Conservation (phyloP, 768 basidiomycete species). For the Xanthoconium purpureum region DNA sequence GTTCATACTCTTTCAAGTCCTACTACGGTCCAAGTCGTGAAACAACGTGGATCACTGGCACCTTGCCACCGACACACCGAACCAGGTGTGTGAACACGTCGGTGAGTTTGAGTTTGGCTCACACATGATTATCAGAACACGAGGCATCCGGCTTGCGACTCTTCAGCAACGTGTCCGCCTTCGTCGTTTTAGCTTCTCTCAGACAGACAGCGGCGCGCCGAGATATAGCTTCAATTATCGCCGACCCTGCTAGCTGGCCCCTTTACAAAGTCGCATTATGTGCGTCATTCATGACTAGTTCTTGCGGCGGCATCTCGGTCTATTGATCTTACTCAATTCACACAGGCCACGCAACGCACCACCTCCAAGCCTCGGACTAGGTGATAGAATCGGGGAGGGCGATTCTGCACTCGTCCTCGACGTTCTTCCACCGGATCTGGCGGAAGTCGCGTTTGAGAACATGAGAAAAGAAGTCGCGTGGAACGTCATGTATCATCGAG, state of each 20-base stretch:
- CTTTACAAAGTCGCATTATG: conserved; percentile 9
- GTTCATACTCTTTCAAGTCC: neutral
- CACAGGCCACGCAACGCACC: conserved; percentile 20
- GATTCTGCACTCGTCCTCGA: conserved; percentile 61
- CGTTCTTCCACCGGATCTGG: conserved; percentile 56
- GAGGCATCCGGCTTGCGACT: conserved; percentile 10
- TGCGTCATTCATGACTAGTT: conserved; percentile 3
- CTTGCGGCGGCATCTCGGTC: conserved; percentile 1
- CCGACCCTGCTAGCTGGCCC: neutral
- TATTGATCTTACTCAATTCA: conserved; percentile 1
- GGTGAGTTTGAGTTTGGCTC: conserved; percentile 4
- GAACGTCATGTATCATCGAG: conserved; percentile 73
- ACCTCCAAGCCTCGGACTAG: conserved; percentile 31
- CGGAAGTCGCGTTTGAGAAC: conserved; percentile 53
- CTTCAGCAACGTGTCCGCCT: conserved; percentile 2
- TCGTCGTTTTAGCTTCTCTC: conserved; percentile 3
- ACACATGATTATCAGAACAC: conserved; percentile 11
- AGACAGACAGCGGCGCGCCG: neutral
- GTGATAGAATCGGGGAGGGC: conserved; percentile 57
- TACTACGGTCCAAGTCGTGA: neutral
- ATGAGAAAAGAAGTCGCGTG: conserved; percentile 66
- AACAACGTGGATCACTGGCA: conserved; percentile 5
- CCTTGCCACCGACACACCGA: neutral
- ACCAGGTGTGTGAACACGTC: conserved; percentile 4
- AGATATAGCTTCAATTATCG: neutral